Percentiles rank a stretch among this genome's conserved stretches.
Conservation (phyloP, 495 filamentous ascomycete genomes). For the Aspergillus biplanus region DNA sequence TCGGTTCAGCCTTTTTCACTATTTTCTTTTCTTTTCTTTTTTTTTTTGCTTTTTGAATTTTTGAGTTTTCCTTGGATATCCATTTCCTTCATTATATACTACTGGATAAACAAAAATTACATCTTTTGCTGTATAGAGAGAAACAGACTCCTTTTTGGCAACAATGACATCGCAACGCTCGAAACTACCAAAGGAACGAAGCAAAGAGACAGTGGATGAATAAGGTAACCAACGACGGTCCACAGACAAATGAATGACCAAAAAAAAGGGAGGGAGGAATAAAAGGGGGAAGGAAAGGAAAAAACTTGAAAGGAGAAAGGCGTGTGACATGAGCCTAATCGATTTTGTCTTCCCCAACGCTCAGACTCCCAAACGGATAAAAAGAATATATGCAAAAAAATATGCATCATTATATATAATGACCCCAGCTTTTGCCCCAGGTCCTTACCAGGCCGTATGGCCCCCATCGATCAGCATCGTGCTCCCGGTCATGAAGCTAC, state of each 20-base stretch:
- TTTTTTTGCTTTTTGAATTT: background rate
- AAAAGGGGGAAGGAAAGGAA: background rate
- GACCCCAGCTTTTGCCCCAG: background rate
- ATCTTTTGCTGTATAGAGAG: background rate
- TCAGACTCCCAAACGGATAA: background rate
- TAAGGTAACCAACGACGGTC: too few species aligned
- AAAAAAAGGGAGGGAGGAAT: too few species aligned
- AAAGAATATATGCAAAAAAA: background rate
- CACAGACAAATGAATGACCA: too few species aligned
- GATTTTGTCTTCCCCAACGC: too few species aligned
- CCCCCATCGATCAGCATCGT: slow-evolving; percentile 66
- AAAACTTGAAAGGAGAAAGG: background rate
- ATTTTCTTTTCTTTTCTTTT: background rate
- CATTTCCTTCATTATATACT: background rate
- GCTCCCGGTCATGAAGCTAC: slow-evolving; percentile 72
- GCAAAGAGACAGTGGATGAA: too few species aligned
- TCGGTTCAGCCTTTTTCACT: background rate
- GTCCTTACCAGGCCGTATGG: slow-evolving; percentile 57
- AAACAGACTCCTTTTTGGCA: too few species aligned
- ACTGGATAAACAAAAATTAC: background rate
- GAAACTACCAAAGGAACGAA: too few species aligned
- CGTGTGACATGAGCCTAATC: too few species aligned
- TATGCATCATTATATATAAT: slow-evolving; percentile 8
- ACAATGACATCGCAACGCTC: too few species aligned
- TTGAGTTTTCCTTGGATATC: background rate